Evolutionary conservation across 768 basidiomycete species (phyloP).

Genomic region (Lyophyllum shimeji): DNA sequence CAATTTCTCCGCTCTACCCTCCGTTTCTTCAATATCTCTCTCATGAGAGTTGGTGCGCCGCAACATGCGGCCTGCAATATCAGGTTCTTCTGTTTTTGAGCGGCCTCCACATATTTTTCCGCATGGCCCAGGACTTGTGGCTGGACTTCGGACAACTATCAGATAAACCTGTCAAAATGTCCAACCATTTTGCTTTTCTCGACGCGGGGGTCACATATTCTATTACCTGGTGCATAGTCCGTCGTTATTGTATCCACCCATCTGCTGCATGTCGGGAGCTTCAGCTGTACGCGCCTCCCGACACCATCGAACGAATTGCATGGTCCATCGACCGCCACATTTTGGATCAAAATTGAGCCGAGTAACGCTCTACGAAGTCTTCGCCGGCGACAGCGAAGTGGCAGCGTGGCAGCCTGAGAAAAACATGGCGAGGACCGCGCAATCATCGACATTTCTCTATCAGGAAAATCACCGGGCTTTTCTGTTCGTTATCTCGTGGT

Average conservation of each 20-base stretch:
- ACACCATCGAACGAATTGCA: not conserved
- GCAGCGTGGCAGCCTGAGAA: constrained; percentile 7
- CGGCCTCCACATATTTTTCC: not conserved
- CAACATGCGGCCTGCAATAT: not conserved
- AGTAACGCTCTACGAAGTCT: not conserved
- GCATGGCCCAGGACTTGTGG: not conserved
- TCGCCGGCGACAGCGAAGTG: not conserved
- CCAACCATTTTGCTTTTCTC: not conserved
- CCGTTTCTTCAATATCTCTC: not conserved
- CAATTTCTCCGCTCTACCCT: not conserved
- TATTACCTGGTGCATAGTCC: not conserved
- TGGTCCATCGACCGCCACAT: not conserved
- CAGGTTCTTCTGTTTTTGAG: not conserved
- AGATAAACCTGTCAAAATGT: not conserved
- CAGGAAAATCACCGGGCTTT: not conserved
- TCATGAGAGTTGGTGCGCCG: not conserved
- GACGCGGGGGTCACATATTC: no score
- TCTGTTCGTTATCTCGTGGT: not conserved
- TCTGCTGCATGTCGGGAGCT: not conserved
- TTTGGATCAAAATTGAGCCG: not conserved
- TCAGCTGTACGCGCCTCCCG: not conserved
- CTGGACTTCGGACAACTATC: not conserved
- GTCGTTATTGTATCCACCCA: not conserved
- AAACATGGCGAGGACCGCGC: not conserved
- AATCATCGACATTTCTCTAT: not conserved